phyloP scores from a whole-genome alignment of 1,139 yeast species.

The Suhomyces choctaworum region DNA sequence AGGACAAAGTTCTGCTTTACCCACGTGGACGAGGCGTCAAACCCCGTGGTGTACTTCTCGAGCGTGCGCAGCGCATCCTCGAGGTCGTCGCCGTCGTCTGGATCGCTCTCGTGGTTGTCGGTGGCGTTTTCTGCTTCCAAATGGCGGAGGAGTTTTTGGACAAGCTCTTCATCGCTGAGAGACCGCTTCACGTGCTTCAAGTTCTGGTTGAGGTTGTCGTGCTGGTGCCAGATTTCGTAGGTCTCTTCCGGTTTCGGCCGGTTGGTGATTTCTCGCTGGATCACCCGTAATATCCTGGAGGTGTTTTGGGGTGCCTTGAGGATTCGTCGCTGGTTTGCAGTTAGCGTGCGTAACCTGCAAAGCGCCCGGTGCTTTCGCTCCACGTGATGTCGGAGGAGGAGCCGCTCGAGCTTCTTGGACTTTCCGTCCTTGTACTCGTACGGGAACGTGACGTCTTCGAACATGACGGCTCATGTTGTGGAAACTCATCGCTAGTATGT shows the following conservation, averaged over 20 bases:
- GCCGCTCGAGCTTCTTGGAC: conserved; percentile 9
- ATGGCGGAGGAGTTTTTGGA: conserved; percentile 4
- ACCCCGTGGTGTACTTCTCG: conserved; percentile 18
- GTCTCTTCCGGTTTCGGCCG: conserved; percentile 37
- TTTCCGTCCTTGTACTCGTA: conserved; percentile 6
- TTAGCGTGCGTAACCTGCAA: conserved; percentile 8
- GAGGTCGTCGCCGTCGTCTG: conserved; percentile 15
- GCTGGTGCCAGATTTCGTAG: conserved; percentile 39
- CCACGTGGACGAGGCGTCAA: conserved; percentile 26
- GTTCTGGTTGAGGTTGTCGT: conserved; percentile 17
- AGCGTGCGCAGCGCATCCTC: conserved; percentile 14
- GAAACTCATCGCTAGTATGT: too few relatives aligned
- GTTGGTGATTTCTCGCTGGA: conserved; percentile 14
- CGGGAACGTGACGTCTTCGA: conserved; percentile 14
- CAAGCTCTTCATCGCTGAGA: conserved; percentile 4
- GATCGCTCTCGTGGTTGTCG: conserved; percentile 17
- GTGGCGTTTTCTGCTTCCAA: conserved; percentile 9
- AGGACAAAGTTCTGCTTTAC: conserved; percentile 27
- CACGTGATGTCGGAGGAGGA: conserved; percentile 24
- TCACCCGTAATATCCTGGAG: conserved; percentile 13
- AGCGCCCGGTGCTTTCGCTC: conserved; percentile 19
- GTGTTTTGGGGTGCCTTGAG: conserved; percentile 7
- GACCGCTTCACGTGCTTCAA: conserved; percentile 5
- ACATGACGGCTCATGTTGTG: too few relatives aligned
- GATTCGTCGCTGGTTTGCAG: conserved; percentile 1